These are phyloP conservation scores for Prunus mira DNA, from an alignment of 306 rosid genomes.

Conservation along the genomic window DNA sequence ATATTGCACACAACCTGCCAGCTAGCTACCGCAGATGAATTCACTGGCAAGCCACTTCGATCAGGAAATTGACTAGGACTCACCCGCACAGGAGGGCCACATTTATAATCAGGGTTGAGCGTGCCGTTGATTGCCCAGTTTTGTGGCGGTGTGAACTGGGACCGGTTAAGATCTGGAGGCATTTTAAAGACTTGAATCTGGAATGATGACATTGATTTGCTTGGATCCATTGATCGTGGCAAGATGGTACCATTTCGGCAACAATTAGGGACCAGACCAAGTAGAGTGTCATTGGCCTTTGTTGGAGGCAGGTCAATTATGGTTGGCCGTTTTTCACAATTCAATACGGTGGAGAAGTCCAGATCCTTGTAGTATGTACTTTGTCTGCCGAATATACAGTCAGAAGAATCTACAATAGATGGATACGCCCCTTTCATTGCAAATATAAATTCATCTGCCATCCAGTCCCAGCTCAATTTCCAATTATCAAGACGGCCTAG, in stretches of 20 bases:
- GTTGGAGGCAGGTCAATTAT: constrained; percentile 82
- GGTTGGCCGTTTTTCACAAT: constrained; percentile 75
- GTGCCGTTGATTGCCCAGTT: constrained; percentile 79
- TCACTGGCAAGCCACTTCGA: constrained; percentile 53
- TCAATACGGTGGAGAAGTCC: constrained; percentile 75
- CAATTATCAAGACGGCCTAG: constrained; percentile 96
- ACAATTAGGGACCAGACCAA: constrained; percentile 77
- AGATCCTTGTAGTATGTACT: constrained; percentile 39
- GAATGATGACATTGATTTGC: constrained; percentile 69
- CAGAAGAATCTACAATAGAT: constrained; percentile 71
- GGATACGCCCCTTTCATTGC: constrained; percentile 94
- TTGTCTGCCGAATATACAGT: constrained; percentile 70
- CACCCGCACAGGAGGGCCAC: constrained; percentile 78
- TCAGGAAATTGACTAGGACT: constrained; percentile 72
- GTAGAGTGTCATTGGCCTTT: constrained; percentile 58
- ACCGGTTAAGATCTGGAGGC: constrained; percentile 79
- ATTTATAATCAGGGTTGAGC: constrained; percentile 74
- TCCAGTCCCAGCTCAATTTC: constrained; percentile 96
- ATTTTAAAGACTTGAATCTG: constrained; percentile 85
- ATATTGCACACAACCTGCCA: constrained; percentile 99
- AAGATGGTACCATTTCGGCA: constrained; percentile 94
- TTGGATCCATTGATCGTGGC: constrained; percentile 79
- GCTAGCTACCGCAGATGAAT: constrained; percentile 74
- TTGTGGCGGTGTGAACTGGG: constrained; percentile 70
- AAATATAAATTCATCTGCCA: constrained; percentile 69